Conservation (phyloP, 768 basidiomycete genomes). For the Russula lepida region DNA sequence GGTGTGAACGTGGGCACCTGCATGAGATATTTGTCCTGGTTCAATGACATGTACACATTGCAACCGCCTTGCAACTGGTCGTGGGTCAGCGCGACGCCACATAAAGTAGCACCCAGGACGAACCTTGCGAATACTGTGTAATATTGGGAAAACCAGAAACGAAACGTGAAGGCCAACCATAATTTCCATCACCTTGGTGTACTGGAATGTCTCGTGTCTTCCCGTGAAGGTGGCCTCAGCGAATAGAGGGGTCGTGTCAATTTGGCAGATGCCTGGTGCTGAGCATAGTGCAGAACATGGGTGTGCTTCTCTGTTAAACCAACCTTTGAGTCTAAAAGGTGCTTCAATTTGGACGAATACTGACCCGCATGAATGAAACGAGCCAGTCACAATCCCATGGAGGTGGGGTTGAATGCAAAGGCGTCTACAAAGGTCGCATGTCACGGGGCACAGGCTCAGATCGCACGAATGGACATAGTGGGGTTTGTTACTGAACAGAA, state of each 20-base stretch:
- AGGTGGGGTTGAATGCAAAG: constrained; percentile 44
- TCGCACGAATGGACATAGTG: constrained; percentile 46
- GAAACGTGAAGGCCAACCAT: background rate
- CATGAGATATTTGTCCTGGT: constrained; percentile 34
- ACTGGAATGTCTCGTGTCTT: constrained; percentile 51
- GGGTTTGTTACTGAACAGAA: constrained; percentile 31
- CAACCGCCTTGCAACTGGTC: constrained; percentile 43
- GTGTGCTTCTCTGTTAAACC: constrained; percentile 40
- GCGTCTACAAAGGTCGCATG: constrained; percentile 48
- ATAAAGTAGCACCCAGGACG: background rate
- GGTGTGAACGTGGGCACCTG: constrained; percentile 42
- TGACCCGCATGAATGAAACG: constrained; percentile 52
- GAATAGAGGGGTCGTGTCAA: constrained; percentile 48
- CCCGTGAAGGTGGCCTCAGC: constrained; percentile 58
- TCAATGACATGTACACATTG: constrained; percentile 42
- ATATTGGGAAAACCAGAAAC: background rate
- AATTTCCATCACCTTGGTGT: constrained; percentile 43
- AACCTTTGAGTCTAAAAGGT: background rate
- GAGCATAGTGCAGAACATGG: constrained; percentile 37
- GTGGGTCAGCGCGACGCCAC: background rate
- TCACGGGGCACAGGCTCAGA: constrained; percentile 42
- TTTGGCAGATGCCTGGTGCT: constrained; percentile 45
- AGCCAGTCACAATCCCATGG: constrained; percentile 36
- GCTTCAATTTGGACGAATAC: constrained; percentile 6
- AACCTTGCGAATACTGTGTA: constrained; percentile 47